phyloP scores from a whole-genome alignment of 164 flowering plant species.

The Vitis vinifera region DNA sequence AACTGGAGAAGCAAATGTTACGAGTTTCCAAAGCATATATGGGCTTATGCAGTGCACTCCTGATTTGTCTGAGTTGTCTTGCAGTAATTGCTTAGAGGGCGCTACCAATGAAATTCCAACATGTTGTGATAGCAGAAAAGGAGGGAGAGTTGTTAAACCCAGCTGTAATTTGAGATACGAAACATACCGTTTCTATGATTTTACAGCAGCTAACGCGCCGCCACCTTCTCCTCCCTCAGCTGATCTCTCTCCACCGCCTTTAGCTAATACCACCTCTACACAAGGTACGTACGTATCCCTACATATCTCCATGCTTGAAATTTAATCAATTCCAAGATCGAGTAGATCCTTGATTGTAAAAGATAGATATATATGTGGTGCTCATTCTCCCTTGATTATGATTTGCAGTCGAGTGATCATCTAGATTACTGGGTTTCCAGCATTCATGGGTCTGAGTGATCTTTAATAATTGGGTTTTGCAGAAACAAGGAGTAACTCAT shows the following conservation, averaged over 20 bases:
- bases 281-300: no score
- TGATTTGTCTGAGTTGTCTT: neutral
- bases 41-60: conserved; percentile 8
- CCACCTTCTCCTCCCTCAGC: no score
- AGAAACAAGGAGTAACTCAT: conserved; percentile 8
- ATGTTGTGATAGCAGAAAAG: conserved; percentile 4
- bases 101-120: neutral
- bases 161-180: conserved; percentile 26
- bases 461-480: neutral
- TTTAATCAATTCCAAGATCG: no score
- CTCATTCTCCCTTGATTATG: no score
- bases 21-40: neutral
- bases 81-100: neutral
- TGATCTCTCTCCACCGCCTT: no score
- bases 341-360: no score
- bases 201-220: neutral
- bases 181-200: conserved; percentile 6
- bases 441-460: no score
- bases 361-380: no score
- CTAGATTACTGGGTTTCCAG: no score
- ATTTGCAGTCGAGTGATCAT: no score
- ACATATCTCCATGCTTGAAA: no score
- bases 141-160: conserved; percentile 11
- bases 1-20: neutral
- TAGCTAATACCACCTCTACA: no score